Conservation (phyloP, 352 stramenopile genomes). For the Blastocystis sp. region DNA sequence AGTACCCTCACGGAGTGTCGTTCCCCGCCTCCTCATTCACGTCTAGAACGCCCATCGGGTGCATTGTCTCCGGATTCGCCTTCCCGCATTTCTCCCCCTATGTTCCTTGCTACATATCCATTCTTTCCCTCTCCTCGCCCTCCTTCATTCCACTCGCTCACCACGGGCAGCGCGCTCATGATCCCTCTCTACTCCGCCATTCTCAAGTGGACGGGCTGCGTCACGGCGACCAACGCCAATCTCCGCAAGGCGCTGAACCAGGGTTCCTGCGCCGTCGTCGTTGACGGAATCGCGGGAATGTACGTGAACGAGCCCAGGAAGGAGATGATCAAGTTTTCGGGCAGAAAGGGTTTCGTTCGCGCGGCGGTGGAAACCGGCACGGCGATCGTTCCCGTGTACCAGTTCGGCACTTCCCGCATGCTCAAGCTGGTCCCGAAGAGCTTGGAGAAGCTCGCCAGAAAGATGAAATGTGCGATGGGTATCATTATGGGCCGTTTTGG, state of each 20-base stretch:
- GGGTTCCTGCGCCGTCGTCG: slow-evolving; percentile 60
- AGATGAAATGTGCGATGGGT: slow-evolving; percentile 39
- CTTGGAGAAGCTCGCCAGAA: slow-evolving; percentile 24
- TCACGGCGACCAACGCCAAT: slow-evolving; percentile 53
- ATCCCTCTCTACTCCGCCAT: slow-evolving; percentile 57
- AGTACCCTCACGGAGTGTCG: slow-evolving; percentile 65
- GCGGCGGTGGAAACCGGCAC: slow-evolving; percentile 56
- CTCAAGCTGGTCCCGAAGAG: slow-evolving; percentile 48
- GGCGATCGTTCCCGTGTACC: slow-evolving; percentile 31
- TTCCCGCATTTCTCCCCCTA: slow-evolving; percentile 57
- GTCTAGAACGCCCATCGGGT: slow-evolving; percentile 36
- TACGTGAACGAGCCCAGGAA: slow-evolving; percentile 66
- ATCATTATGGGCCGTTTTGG: slow-evolving; percentile 39
- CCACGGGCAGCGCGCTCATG: slow-evolving; percentile 43
- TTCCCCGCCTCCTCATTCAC: background rate
- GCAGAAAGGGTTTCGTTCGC: slow-evolving; percentile 56
- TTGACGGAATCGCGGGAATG: slow-evolving; percentile 68
- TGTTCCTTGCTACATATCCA: slow-evolving; percentile 53
- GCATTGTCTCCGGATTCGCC: slow-evolving; percentile 58
- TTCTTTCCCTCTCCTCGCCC: background rate
- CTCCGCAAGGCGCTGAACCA: slow-evolving; percentile 36
- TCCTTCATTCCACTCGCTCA: slow-evolving; percentile 51
- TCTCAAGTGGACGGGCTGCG: slow-evolving; percentile 55
- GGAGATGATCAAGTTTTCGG: slow-evolving; percentile 65
- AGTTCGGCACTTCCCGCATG: slow-evolving; percentile 54